phyloP scores from a whole-genome alignment of 2,329 filamentous ascomycete genomes.

The Macroventuria anomochaeta region DNA sequence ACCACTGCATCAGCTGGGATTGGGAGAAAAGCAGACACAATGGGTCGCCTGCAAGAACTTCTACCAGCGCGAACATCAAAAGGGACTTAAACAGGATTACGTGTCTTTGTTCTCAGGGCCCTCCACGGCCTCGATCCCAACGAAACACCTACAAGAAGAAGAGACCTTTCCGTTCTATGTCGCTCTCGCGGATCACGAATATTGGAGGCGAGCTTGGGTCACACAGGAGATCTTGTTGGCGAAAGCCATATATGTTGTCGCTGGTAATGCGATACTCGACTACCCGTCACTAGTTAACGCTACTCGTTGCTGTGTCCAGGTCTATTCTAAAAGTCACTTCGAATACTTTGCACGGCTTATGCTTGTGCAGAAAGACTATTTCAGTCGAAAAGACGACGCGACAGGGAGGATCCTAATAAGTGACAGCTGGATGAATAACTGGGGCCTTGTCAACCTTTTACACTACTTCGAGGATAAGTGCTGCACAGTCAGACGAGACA shows the following conservation, averaged over 20 bases:
- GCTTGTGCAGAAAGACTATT: not conserved
- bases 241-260: not conserved
- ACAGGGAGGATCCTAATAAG: not conserved
- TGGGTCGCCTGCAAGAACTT: not conserved
- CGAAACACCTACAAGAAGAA: not conserved
- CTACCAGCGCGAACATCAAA: not conserved
- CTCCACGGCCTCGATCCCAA: not conserved
- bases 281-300: not conserved
- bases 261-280: not conserved
- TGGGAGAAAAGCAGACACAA: not conserved
- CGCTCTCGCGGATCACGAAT: not conserved
- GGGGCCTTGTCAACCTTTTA: not conserved
- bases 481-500: not conserved
- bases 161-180: not conserved
- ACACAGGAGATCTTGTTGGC: constrained; percentile 3
- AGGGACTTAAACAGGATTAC: not conserved
- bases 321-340: not conserved
- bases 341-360: not conserved
- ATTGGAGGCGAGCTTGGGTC: not conserved
- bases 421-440: not conserved
- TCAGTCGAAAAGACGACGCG: not conserved
- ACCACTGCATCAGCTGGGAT: not conserved
- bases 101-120: not conserved
- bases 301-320: not conserved
- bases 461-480: constrained; percentile 1